Base-by-base conservation (phyloP, 1,284 basidiomycete genomes). In the Microbotryum scabiosae region DNA sequence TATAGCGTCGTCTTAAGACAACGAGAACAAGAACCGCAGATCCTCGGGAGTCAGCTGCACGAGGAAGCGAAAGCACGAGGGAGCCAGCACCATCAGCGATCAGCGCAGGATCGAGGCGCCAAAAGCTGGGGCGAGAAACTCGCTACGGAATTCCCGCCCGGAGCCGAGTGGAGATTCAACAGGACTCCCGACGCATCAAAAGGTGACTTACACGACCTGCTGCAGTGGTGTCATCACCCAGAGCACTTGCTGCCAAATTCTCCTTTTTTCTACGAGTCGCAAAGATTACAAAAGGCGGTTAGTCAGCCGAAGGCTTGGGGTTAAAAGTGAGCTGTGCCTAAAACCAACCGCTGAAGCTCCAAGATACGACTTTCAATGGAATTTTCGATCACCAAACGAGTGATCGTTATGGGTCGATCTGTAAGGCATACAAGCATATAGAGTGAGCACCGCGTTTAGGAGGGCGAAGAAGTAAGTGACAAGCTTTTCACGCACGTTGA, bases 321-420 rank as follows among this genome's bases (percentile, higher is more conserved):
- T 30, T 30, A 18, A 41, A 41, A 10, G 5, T 4, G 36, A 41
- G 36, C 10, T 41, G 36, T 12, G 14, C 12, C 12, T 18, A 41
- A 6, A 41, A 18, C 36, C 14, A 18, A 41, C 36, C 36, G 36
- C 16, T 41, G 36, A 41, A 41, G 36, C 36, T 41, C 36, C 14
- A 41, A 12, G 36, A 41, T 41, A 41, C 36, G 36, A 41, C 36
- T 41, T 41, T 41, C 36, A 49, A 49, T 97, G 66, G 88, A 91
- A 74, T 98, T 93, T 75, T 97, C 92, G 58, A 97, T 83, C 32
- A 97, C 88, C 44, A 97, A 81, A 72, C 97, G 93, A 74, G 91
- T 90, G 18, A 93, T 91, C 69, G 88, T 83, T 52, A 97, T 89
- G 4, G 94, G 93, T 26, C 94, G 83, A 69, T 86, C 76, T 97